These are phyloP conservation scores for Dioscorea cayenensis DNA, from an alignment of 116 monocot genomes.

Conservation along the genomic window DNA sequence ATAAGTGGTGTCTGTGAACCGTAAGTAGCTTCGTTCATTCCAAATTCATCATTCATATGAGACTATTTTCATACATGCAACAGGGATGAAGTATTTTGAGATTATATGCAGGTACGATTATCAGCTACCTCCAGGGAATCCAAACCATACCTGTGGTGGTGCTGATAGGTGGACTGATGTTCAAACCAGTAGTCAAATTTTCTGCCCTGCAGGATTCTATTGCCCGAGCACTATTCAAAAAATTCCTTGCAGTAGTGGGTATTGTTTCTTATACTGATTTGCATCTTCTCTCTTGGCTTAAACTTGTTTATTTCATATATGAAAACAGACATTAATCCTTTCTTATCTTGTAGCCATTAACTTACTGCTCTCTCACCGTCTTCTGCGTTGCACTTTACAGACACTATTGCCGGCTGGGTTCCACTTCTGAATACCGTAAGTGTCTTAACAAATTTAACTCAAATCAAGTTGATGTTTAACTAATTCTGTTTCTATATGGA, in stretches of 20 bases:
- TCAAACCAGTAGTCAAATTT: conserved; percentile 44
- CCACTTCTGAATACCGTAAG: conserved; percentile 52
- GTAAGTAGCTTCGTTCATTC: conserved; percentile 37
- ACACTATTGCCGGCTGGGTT: conserved; percentile 62
- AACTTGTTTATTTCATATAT: background rate
- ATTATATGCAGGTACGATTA: conserved; percentile 60
- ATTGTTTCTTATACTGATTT: conserved; percentile 27
- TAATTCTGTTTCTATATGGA: too few species aligned
- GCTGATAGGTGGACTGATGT: conserved; percentile 90
- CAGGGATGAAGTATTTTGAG: background rate
- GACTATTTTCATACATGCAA: background rate
- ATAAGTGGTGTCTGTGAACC: conserved; percentile 73
- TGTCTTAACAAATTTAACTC: background rate
- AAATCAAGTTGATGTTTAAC: background rate
- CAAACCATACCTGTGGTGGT: conserved; percentile 82
- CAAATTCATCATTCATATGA: background rate
- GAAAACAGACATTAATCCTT: background rate
- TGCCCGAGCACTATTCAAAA: conserved; percentile 82
- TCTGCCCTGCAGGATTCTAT: conserved; percentile 85
- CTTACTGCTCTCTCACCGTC: background rate
- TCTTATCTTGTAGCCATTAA: background rate
- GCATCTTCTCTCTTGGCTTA: background rate
- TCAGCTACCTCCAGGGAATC: conserved; percentile 68
- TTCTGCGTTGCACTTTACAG: conserved; percentile 30
- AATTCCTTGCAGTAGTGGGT: conserved; percentile 83